phyloP scores from a whole-genome alignment of 2,329 filamentous ascomycete genomes.

The Magnaporthiopsis rhizophila region DNA sequence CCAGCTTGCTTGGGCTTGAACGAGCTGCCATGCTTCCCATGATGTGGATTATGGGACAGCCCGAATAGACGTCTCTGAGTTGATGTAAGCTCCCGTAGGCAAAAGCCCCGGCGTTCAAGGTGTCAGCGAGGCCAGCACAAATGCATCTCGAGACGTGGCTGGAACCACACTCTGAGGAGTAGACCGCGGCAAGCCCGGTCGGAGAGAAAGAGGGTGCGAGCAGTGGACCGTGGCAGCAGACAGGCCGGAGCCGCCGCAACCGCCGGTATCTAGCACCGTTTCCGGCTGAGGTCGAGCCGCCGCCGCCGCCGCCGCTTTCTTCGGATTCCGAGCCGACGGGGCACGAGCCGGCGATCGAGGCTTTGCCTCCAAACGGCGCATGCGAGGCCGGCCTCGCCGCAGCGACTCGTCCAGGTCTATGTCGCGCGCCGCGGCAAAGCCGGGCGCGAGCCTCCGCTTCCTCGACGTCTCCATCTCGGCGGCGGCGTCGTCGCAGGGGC shows the following conservation, averaged over 20 bases:
- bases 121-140: not conserved
- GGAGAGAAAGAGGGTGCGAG: not conserved
- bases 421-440: not conserved
- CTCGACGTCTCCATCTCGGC: not conserved
- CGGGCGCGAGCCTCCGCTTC: not conserved
- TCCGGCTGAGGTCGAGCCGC: not conserved
- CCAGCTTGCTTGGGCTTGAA: not conserved
- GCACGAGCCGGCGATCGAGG: not conserved
- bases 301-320: not conserved
- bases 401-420: not conserved
- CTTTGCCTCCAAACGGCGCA: not conserved
- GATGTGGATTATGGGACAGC: too few relatives aligned
- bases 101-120: not conserved
- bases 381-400: not conserved
- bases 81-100: not conserved
- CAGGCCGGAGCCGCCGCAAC: too few relatives aligned
- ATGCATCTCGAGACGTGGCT: not conserved
- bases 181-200: not conserved
- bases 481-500: not conserved
- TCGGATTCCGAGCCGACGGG: not conserved
- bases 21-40: not conserved
- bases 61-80: not conserved
- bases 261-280: not conserved
- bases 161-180: not conserved
- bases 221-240: not conserved